Percentiles rank a stretch among this genome's conserved stretches.
Evolutionary conservation across 345 rosid species (phyloP).

Genomic region (Noccaea caerulescens): DNA sequence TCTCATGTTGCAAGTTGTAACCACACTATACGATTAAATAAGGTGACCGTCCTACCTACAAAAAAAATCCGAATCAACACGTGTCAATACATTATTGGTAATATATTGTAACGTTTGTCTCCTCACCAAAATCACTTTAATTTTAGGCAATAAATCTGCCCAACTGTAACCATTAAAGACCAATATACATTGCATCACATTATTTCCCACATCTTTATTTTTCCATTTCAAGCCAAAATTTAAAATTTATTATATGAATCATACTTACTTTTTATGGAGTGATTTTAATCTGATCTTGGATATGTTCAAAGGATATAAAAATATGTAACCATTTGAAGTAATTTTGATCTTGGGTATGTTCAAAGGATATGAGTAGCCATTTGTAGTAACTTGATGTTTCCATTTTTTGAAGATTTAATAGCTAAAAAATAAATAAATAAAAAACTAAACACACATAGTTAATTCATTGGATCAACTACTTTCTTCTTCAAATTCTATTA

Average conservation of each 20-base stretch:
- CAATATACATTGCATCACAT: conserved; percentile 32
- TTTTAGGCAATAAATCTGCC: conserved; percentile 34
- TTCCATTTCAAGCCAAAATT: conserved; percentile 19
- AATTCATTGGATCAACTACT: conserved; percentile 31
- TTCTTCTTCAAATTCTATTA: conserved; percentile 23
- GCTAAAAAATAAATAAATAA: not conserved
- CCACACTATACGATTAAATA: conserved; percentile 25
- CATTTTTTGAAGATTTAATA: not conserved
- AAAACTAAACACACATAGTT: not conserved
- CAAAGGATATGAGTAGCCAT: not conserved
- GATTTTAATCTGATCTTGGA: not conserved
- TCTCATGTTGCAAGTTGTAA: conserved; percentile 32
- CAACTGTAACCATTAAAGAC: conserved; percentile 41
- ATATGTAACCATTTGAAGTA: not conserved
- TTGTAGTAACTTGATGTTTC: conserved; percentile 1
- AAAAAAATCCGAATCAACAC: not conserved
- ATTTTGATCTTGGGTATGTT: no score
- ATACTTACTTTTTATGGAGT: not conserved
- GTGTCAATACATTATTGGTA: conserved; percentile 19
- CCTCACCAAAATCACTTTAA: conserved; percentile 44
- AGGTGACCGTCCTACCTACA: conserved; percentile 43
- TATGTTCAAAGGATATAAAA: no score
- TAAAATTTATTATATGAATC: not conserved
- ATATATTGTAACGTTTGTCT: conserved; percentile 27
- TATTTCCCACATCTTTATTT: not conserved